These are phyloP conservation scores for Cytospora chrysosperma DNA, from an alignment of 2,329 filamentous ascomycete species.

Conservation along the genomic window DNA sequence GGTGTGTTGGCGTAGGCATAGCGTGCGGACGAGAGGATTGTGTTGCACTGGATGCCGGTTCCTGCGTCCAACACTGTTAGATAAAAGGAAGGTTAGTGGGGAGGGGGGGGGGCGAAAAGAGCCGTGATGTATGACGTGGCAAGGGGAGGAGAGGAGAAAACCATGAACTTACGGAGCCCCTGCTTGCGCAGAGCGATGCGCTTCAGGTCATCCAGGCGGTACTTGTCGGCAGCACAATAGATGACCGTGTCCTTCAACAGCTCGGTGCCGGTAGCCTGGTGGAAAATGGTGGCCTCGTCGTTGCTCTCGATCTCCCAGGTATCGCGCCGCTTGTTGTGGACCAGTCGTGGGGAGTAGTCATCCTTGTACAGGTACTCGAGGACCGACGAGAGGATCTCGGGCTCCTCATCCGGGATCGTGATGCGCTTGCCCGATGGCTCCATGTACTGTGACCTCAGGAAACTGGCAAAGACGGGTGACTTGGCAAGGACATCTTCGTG, in stretches of 20 bases:
- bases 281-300: conserved; percentile 67
- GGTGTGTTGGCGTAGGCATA: conserved; percentile 88
- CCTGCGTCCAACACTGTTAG: conserved; percentile 41
- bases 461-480: conserved; percentile 75
- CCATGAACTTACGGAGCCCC: conserved; percentile 63
- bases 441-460: conserved; percentile 64
- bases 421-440: conserved; percentile 66
- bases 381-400: conserved; percentile 85
- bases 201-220: conserved; percentile 81
- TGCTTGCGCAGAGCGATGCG: conserved; percentile 84
- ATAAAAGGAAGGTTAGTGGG: conserved; percentile 8
- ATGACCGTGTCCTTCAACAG: conserved; percentile 87
- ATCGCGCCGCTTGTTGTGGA: conserved; percentile 78
- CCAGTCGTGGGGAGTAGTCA: conserved; percentile 81
- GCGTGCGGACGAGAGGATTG: conserved; percentile 79
- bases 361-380: conserved; percentile 93
- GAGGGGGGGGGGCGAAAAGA: too few relatives aligned
- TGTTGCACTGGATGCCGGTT: conserved; percentile 78
- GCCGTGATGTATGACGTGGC: neutral
- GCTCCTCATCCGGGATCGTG: conserved; percentile 79
- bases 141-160: neutral
- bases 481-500: conserved; percentile 80
- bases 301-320: conserved; percentile 74
- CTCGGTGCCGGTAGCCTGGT: conserved; percentile 61
- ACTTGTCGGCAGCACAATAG: conserved; percentile 85